Evolutionary conservation across 768 basidiomycete species (phyloP), one percentile per base, ranked within the genome.

Genomic region (Boletus vinaceobasis): DNA sequence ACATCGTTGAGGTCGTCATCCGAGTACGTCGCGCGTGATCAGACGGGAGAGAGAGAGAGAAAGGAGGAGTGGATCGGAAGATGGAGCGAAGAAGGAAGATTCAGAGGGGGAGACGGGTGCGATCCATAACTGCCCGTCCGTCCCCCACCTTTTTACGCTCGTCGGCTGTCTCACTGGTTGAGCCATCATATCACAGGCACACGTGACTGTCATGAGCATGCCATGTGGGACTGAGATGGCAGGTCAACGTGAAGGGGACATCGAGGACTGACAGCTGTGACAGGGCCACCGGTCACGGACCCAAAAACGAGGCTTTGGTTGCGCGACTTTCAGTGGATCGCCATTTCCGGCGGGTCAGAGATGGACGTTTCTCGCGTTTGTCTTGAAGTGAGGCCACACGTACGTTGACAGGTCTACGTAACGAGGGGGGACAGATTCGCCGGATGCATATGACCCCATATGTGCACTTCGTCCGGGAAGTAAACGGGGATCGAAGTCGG

Each of bases 51-150:
- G 21, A 36, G 8, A 17, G 49, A 31, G 26, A 42, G 52, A 53
- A 49, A 54, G 32, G 23, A 48, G 19, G 52, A 29, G 47, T 31
- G 43, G 43, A 55, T 55, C 60, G 32, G 55, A 50, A 51, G 59
- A 61, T 48, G 64, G 40, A 47, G 39, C 61, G 49, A 67, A 59
- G 59, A 67, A 57, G 59, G 62, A 56, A 64, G 53, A 48, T 50
- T 48, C 45, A 46, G 39, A 54, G 39, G 42, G 13, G 48, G 38
- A 8, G 35, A 42, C 4, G 40, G 35, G 36, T 7, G 31, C 43
- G 55, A 43, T 50, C 48, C 53, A 36, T 35, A 17, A 9, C 37
- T n/a, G 15, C 31, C 33, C 53, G 33, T 38, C 21, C 37, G 29
- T 38, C 51, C 43, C 2, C n/a, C 54, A 37, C 42, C 49, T 45